Percentiles rank a stretch among this genome's conserved stretches.
These are phyloP conservation scores for Fusarium citri DNA, from an alignment of 2,329 filamentous ascomycete genomes.

Conservation along the genomic window DNA sequence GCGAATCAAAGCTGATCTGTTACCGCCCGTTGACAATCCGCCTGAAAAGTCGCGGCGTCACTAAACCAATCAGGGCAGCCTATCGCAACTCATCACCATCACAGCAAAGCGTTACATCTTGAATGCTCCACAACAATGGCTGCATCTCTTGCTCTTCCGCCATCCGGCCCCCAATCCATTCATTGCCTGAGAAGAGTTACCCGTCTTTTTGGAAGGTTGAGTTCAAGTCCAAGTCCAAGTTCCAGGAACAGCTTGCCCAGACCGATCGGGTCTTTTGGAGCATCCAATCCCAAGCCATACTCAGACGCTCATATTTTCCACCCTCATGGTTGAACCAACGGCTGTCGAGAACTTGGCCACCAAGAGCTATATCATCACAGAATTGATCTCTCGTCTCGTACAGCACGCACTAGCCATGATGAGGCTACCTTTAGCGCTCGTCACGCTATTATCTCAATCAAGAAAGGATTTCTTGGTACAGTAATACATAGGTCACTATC, in stretches of 20 bases:
- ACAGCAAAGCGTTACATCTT: slow-evolving; percentile 27
- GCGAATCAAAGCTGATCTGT: slow-evolving; percentile 41
- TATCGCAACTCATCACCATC: slow-evolving; percentile 31
- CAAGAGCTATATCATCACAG: slow-evolving; percentile 36
- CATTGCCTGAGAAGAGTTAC: slow-evolving; percentile 20
- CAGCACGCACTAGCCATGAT: slow-evolving; percentile 10
- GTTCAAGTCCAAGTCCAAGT: slow-evolving; percentile 22
- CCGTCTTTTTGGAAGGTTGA: slow-evolving; percentile 21
- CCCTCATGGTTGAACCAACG: slow-evolving; percentile 40
- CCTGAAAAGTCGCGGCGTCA: slow-evolving; percentile 36
- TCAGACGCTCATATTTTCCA: slow-evolving; percentile 42
- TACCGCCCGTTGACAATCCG: slow-evolving; percentile 40
- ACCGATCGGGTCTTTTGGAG: slow-evolving; percentile 21
- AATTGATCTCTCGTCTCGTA: slow-evolving; percentile 25
- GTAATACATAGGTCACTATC: no score
- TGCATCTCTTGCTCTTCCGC: slow-evolving; percentile 22
- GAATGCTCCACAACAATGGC: slow-evolving; percentile 26
- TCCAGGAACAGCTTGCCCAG: slow-evolving; percentile 40
- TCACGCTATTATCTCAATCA: background rate
- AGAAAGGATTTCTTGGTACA: background rate
- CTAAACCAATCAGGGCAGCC: slow-evolving; percentile 37
- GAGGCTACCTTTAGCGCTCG: background rate
- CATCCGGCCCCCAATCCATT: slow-evolving; percentile 29
- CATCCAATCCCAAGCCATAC: slow-evolving; percentile 40
- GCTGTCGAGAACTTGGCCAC: slow-evolving; percentile 21